phyloP scores from a whole-genome alignment of 83 land plant genomes.

The Thuja plicata region DNA sequence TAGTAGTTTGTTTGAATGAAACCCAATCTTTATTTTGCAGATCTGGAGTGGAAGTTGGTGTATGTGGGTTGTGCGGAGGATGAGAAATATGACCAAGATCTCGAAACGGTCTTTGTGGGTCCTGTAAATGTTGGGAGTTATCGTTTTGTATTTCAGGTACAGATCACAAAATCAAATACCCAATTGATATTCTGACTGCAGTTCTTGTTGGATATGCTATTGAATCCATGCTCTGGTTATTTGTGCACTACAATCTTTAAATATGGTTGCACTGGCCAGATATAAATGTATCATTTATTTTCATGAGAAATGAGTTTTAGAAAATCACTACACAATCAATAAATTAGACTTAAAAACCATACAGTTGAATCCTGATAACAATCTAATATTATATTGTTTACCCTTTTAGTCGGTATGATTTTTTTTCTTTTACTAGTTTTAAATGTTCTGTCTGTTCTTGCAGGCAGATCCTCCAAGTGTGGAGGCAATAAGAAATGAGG shows the following conservation, averaged over 20 bases:
- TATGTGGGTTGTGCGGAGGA: constrained; percentile 19
- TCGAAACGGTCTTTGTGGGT: constrained; percentile 5
- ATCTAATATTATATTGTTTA: too few species aligned
- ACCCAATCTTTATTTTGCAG: background rate
- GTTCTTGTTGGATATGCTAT: background rate
- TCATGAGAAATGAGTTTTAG: too few species aligned
- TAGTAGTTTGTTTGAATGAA: background rate
- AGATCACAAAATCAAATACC: background rate
- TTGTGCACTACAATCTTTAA: too few species aligned
- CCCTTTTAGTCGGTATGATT: background rate
- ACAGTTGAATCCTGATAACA: too few species aligned
- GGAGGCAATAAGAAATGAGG: constrained; percentile 22
- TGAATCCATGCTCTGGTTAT: background rate
- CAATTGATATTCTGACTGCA: background rate
- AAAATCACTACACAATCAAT: too few species aligned
- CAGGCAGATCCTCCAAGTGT: constrained; percentile 36
- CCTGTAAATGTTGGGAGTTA: constrained; percentile 5
- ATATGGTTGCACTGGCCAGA: too few species aligned
- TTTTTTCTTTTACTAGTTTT: too few species aligned
- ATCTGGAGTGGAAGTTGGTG: constrained; percentile 16
- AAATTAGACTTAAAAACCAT: too few species aligned
- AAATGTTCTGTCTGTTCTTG: background rate
- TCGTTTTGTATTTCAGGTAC: constrained; percentile 11
- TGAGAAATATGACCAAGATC: constrained; percentile 17
- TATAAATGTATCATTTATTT: too few species aligned